Base-by-base conservation (phyloP, 169 alveolate genomes). In the Plasmodium gonderi region DNA sequence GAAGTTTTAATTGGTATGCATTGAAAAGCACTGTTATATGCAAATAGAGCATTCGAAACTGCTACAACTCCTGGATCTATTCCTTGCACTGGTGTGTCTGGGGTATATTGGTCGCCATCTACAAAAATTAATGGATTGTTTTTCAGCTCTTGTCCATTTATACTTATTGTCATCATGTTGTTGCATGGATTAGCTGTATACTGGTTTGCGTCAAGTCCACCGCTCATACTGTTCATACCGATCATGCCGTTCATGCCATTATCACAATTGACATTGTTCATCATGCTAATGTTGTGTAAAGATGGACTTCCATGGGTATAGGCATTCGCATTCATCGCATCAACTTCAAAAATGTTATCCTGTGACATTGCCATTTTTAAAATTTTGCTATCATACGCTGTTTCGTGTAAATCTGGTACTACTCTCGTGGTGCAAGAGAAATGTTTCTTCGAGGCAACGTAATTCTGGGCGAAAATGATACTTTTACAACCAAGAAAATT, bases 21-120 rank as follows among this genome's bases (percentile, higher is more conserved):
- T 36, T 87, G 91, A 45, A 95, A 95, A 38, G 95, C 95, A 33
- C 90, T 90, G 60, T 90, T 79, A 40, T 80, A 54, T 17, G 90
- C 94, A 72, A 95, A 95, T 31, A 95, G 68, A 45, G 96, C 96
- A 26, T 60, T 89, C 51, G 96, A 95, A 20, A 95, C 96, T 11
- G 96, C 96, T 51, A 64, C 74, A 14, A 95, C 96, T 1, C 96
- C 96, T 14, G 96, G 93, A 42, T 95, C 96, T 29, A 65, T 80
- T 67, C 95, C 96, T 23, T 85, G 94, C 5, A 75, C 54, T 14
- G 51, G 17, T 0, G 91, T 91, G 20, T 91, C 93, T 31, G 92
- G 93, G 45, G 36, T 54, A 60, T 92, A 93, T 36, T 81, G 92
- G 7, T 33, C 36, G 14, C 78, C 93, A 75, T 87, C 79, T 74